Evolutionary conservation across 768 basidiomycete species (phyloP).

Genomic region (Leucosporidium scottii): DNA sequence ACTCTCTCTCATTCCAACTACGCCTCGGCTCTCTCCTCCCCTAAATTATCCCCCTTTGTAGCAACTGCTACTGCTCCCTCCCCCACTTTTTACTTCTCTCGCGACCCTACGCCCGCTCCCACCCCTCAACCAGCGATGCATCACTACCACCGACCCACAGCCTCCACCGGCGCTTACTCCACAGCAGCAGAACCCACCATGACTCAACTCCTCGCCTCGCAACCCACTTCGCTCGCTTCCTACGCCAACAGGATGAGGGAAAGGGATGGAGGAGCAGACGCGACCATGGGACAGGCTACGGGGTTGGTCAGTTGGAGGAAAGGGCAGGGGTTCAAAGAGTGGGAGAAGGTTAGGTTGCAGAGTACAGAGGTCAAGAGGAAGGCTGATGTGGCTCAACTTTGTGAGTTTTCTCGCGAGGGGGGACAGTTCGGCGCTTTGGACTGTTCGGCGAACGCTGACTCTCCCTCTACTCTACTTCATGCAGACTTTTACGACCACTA

Average conservation of each 20-base stretch:
- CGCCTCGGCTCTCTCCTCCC: not conserved
- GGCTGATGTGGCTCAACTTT: slow-evolving; percentile 93
- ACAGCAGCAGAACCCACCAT: slow-evolving; percentile 30
- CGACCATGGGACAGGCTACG: slow-evolving; percentile 31
- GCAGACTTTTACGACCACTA: slow-evolving; percentile 96
- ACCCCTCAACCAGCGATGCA: not conserved
- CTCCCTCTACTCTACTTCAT: no score
- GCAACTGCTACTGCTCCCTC: no score
- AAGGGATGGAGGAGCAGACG: slow-evolving; percentile 10
- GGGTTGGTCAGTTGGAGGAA: slow-evolving; percentile 37
- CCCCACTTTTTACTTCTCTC: not conserved
- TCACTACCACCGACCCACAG: not conserved
- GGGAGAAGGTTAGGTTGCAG: slow-evolving; percentile 79
- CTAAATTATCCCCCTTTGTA: no score
- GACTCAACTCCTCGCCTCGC: slow-evolving; percentile 27
- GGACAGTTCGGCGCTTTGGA: not conserved
- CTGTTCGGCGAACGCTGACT: not conserved
- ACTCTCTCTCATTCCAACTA: not conserved
- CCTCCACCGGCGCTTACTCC: not conserved
- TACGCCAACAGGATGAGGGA: slow-evolving; percentile 1
- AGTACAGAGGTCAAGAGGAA: slow-evolving; percentile 86
- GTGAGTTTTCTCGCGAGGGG: slow-evolving; percentile 46
- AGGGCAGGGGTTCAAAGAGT: slow-evolving; percentile 49
- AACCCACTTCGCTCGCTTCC: slow-evolving; percentile 4
- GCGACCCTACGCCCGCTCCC: not conserved